These are phyloP conservation scores for Komagataella phaffii DNA, from an alignment of 805 yeast genomes.

Conservation along the genomic window DNA sequence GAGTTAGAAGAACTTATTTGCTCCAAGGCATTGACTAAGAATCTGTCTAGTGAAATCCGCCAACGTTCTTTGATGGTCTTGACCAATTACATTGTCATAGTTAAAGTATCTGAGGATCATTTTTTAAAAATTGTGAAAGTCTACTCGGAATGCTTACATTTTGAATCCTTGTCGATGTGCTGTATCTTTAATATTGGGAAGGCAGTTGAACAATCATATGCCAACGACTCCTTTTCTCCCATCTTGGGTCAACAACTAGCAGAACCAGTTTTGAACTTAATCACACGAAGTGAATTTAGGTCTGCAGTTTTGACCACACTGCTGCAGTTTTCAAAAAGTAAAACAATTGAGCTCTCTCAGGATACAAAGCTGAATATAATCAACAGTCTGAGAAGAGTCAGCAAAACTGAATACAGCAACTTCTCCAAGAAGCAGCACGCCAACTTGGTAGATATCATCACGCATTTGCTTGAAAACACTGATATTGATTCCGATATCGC, in stretches of 20 bases:
- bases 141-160: neutral
- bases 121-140: neutral
- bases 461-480: neutral
- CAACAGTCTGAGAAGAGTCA: neutral
- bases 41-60: constrained; percentile 19
- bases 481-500: neutral
- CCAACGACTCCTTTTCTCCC: neutral
- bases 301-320: neutral
- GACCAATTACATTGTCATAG: neutral
- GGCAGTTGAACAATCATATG: neutral
- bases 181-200: neutral
- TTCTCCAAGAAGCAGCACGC: neutral
- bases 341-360: neutral
- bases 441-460: neutral
- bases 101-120: neutral
- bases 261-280: neutral
- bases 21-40: constrained; percentile 13
- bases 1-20: constrained; percentile 1
- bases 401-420: neutral
- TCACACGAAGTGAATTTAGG: neutral
- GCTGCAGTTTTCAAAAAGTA: neutral
- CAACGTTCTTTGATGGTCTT: constrained; percentile 10
- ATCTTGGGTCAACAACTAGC: neutral
- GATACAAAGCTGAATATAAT: neutral
- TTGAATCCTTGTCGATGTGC: neutral